Percentiles rank a stretch among this genome's conserved stretches.
phyloP scores from a whole-genome alignment of 495 filamentous ascomycete species.

The Mycothermus thermophilus region DNA sequence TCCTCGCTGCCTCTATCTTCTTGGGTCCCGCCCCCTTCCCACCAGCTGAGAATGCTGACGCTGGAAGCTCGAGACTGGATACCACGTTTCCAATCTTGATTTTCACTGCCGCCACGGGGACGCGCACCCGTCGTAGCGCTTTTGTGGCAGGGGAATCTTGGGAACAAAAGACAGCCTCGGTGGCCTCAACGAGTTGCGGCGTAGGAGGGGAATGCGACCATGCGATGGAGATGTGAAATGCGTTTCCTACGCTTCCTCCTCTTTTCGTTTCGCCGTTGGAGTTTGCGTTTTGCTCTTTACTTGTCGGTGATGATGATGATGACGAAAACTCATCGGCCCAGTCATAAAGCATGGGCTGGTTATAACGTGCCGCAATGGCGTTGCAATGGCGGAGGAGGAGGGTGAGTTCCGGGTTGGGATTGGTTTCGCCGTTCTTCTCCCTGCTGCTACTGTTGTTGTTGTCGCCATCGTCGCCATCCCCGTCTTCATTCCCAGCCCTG shows the following conservation, averaged over 20 bases:
- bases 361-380: constrained; percentile 38
- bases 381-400: constrained; percentile 54
- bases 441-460: too few relatives aligned
- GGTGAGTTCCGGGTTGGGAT: constrained; percentile 41
- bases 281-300: too few relatives aligned
- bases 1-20: too few relatives aligned
- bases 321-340: constrained; percentile 20
- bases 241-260: constrained; percentile 13
- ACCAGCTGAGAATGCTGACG: constrained; percentile 8
- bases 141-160: constrained; percentile 5
- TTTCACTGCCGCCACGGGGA: constrained; percentile 45
- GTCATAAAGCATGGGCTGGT: constrained; percentile 61
- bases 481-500: constrained; percentile 5
- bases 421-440: background rate
- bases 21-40: too few relatives aligned
- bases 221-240: constrained; percentile 71
- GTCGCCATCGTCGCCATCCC: background rate
- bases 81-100: constrained; percentile 67
- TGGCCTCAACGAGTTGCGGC: constrained; percentile 21
- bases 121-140: constrained; percentile 14
- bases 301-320: too few relatives aligned
- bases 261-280: too few relatives aligned
- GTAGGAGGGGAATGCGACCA: constrained; percentile 48
- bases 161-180: constrained; percentile 15
- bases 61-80: constrained; percentile 36